Percentiles rank a stretch among this genome's conserved stretches.
phyloP scores from a whole-genome alignment of 2,329 filamentous ascomycete species.

The Fusarium sp. region DNA sequence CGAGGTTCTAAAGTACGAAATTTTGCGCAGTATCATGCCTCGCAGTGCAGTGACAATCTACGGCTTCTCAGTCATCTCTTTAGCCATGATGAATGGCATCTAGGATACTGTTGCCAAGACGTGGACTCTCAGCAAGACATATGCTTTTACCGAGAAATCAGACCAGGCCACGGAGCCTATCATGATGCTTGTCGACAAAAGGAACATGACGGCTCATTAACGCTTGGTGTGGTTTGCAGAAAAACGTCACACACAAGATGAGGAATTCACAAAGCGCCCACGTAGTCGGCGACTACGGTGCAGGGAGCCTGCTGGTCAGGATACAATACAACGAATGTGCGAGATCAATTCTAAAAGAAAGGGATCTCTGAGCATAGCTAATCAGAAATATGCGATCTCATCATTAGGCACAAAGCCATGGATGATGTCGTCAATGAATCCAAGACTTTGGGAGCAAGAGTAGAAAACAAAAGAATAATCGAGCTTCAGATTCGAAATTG shows the following conservation, averaged over 20 bases:
- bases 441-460: neutral
- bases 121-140: neutral
- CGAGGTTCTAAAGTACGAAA: neutral
- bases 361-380: neutral
- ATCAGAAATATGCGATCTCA: neutral
- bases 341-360: neutral
- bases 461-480: constrained; percentile 16
- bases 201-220: neutral
- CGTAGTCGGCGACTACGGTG: neutral
- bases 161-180: neutral
- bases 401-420: neutral
- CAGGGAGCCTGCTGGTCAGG: neutral
- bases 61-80: too few species aligned
- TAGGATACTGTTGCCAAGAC: neutral
- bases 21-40: neutral
- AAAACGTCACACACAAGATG: neutral
- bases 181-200: neutral
- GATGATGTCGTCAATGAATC: neutral
- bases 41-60: neutral
- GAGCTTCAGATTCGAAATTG: constrained; percentile 73
- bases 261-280: neutral
- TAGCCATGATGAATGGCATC: neutral
- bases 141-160: neutral
- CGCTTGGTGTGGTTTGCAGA: neutral
- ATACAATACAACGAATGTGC: neutral